Base-by-base conservation (phyloP, 371 early-diverging fungal species). In the Rhizopus arrhizus region DNA sequence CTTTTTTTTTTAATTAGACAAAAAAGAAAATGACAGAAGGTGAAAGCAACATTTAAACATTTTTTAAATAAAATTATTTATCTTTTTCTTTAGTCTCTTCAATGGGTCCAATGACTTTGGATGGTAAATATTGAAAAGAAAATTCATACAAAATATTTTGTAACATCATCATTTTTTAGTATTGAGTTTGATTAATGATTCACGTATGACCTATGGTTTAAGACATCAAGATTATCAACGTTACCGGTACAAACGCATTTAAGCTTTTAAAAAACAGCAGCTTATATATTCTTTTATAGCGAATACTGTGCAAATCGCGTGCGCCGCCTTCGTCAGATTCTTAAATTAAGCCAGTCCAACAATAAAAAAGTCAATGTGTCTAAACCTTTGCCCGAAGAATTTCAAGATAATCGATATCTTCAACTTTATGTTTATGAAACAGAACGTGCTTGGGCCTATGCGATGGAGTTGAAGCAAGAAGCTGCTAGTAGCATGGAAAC, bases 141-240 rank as follows among this genome's bases (percentile, higher is more conserved):
- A 40, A 40, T 40, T 7, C 40, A 40, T 10, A 40, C 40, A 40
- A 10, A 7, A 10, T 10, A 40, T 40, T 12, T 40, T 40, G 40
- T 10, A 40, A 10, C 12, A 10, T 10, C 40, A 10, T 40, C 40
- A 40, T 10, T 22, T 22, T 22, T 22, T 43, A 87, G 87, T 87
- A 35, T 59, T 85, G 62, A 66, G 73, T 11, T 49, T 85, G 46
- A 81, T 78, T n/a, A 83, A 83, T 62, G 90, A 90, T 29, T 83
- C 88, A 7, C 84, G 92, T n/a, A 84, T 86, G 73, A 85, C 86
- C 9, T 89, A 92, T 73, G 94, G 94, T 32, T 68, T 93, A 35
- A 83, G 92, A 59, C 92, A 91, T 56, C 84, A 91, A 68, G 94
- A 93, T 61, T 91, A 90, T 55, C 80, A 84, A 47, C 87, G 92